A percentile compares a stretch with the other conserved stretches of the same genome.
These are phyloP conservation scores for Volvox carteri DNA, from an alignment of 163 green algal species.

Conservation along the genomic window DNA sequence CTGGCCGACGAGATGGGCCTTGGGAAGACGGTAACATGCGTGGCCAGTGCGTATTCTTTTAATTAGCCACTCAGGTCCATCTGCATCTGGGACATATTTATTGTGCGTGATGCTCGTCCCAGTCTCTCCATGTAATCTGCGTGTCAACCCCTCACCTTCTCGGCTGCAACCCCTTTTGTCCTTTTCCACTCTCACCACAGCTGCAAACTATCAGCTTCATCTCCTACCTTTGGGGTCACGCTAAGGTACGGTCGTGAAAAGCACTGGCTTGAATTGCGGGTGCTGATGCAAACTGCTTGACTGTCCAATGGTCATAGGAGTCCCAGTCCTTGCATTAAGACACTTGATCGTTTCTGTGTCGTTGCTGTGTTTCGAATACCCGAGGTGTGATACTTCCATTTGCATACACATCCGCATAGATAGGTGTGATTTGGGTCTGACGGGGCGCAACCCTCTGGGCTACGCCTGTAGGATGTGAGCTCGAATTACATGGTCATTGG, in stretches of 20 bases:
- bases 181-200: constrained; percentile 56
- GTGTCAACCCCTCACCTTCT: not conserved
- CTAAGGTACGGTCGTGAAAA: not conserved
- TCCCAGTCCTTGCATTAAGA: not conserved
- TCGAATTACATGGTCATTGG: constrained; percentile 91
- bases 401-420: not conserved
- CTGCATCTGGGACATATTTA: not conserved
- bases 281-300: not conserved
- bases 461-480: not conserved
- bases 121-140: not conserved
- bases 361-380: not conserved
- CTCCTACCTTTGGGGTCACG: constrained; percentile 80
- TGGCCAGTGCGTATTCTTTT: too few relatives aligned
- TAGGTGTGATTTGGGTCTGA: not conserved
- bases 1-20: constrained; percentile 94
- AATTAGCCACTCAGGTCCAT: too few relatives aligned
- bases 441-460: not conserved
- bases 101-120: not conserved
- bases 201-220: constrained; percentile 98
- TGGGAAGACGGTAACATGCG: constrained; percentile 91
- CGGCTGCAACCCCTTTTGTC: not conserved
- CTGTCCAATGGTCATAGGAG: not conserved
- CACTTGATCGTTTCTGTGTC: not conserved
- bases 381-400: not conserved
- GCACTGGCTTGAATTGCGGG: not conserved